Percentiles rank a stretch among this genome's conserved stretches.
Evolutionary conservation across 352 stramenopile genomes (phyloP).

Genomic region (Phytophthora constricta): DNA sequence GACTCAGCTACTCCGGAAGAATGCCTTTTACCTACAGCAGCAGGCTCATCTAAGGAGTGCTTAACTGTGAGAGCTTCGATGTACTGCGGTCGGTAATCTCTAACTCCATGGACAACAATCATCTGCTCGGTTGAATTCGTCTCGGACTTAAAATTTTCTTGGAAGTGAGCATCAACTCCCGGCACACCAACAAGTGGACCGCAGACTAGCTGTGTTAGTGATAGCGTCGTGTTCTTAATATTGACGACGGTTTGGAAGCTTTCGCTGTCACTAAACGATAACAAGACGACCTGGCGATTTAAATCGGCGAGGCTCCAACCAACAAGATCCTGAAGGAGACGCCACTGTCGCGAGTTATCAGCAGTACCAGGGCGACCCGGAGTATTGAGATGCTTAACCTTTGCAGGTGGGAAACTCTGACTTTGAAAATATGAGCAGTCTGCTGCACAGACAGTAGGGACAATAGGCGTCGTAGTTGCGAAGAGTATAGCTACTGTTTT

Average conservation of each 20-base stretch:
- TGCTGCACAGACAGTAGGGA: background rate
- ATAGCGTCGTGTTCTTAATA: constrained; percentile 46
- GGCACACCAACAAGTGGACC: constrained; percentile 31
- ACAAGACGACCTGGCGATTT: constrained; percentile 27
- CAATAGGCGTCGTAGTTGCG: constrained; percentile 14
- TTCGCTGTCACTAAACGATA: constrained; percentile 21
- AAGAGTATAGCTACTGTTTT: constrained; percentile 12
- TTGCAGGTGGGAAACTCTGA: too few species aligned
- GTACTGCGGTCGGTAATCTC: constrained; percentile 15
- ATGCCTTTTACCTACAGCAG: background rate
- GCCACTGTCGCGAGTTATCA: constrained; percentile 14
- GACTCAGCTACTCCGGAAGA: background rate
- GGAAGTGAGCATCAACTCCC: background rate
- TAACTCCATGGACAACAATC: constrained; percentile 7
- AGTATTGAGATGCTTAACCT: background rate
- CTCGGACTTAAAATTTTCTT: background rate
- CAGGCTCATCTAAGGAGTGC: background rate
- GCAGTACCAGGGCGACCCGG: background rate
- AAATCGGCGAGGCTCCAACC: constrained; percentile 38
- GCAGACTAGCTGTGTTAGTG: constrained; percentile 49
- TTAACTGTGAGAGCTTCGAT: constrained; percentile 1
- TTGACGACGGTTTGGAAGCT: constrained; percentile 33
- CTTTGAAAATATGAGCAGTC: background rate
- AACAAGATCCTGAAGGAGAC: constrained; percentile 32
- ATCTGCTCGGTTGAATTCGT: constrained; percentile 9